Base-by-base conservation (phyloP, 768 basidiomycete genomes). In the Podaxis carcinomalis region DNA sequence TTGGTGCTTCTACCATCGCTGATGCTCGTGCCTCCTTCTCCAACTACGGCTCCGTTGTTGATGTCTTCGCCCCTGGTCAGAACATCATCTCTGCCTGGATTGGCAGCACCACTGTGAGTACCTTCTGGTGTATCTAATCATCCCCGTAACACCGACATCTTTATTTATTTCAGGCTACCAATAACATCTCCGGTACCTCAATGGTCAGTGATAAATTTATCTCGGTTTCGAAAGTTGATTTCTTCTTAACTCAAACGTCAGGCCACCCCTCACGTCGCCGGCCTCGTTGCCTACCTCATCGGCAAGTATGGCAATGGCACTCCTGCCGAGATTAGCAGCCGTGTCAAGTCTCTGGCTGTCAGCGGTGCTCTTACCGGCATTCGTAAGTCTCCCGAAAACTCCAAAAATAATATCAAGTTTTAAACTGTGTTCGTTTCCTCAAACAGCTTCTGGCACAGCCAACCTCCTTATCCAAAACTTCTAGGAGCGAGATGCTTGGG, bases 191-290 rank as follows among this genome's bases (percentile, higher is more conserved):
- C 21, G 72, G 70, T 3, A 69, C 70, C 4, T 70, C 67, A 35
- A 72, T 70, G 74, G 64, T 62, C 35, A 19, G 61, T 40, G 11
- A 49, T 25, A 23, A 10, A 25, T 25, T 13, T 49, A 11, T 49
- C 21, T 49, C 49, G 19, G 49, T 52, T 28, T 14, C 16, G 51
- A 49, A 1, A 13, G 25, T 11, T 27, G 16, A 13, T n/a, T 19
- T n/a, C 42, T 23, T n/a, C n/a, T 44, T 44, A 19, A n/a, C 3
- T 7, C 19, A 16, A 19, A 16, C n/a, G 14, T 10, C 21, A 53
- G 59, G 73, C 75, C 44, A 69, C 75, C 40, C 72, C 77, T 27
- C 74, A 76, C 60, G 64, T 78, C 55, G 67, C 76, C 25, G 77
- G 77, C n/a, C 64, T 76, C 35, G 68, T 73, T 28, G 75, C 77